A percentile compares a stretch with the other conserved stretches of the same genome.
Evolutionary conservation across 495 filamentous ascomycete genomes (phyloP).

Genomic region (Aspergillus egyptiacus): DNA sequence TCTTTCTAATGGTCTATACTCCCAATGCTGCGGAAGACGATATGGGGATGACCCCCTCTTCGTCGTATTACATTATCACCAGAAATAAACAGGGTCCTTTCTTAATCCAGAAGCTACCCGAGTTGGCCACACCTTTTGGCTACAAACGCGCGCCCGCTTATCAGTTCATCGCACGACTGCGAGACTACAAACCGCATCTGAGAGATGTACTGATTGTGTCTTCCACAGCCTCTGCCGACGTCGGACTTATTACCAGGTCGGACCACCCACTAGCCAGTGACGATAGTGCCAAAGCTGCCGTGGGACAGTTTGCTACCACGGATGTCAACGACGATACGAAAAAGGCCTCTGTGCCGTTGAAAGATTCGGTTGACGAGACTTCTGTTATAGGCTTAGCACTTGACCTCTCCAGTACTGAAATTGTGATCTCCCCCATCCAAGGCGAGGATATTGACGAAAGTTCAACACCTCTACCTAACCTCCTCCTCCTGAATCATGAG

Average conservation of each 20-base stretch:
- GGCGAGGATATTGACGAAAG: slow-evolving; percentile 65
- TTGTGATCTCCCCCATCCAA: slow-evolving; percentile 69
- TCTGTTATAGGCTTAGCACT: slow-evolving; percentile 73
- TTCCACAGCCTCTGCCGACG: slow-evolving; percentile 70
- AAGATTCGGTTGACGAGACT: slow-evolving; percentile 64
- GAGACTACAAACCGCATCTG: slow-evolving; percentile 70
- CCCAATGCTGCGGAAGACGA: slow-evolving; percentile 52
- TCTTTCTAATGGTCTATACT: slow-evolving; percentile 76
- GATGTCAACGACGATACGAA: slow-evolving; percentile 69
- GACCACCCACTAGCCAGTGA: slow-evolving; percentile 57
- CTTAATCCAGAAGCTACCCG: slow-evolving; percentile 63
- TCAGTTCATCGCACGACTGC: slow-evolving; percentile 68
- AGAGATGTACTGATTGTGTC: slow-evolving; percentile 74
- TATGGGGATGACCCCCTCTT: slow-evolving; percentile 45
- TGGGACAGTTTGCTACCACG: slow-evolving; percentile 65
- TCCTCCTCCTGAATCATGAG: slow-evolving; percentile 84
- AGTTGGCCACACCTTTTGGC: slow-evolving; percentile 65
- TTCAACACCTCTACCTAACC: slow-evolving; percentile 78
- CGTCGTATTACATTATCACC: slow-evolving; percentile 70
- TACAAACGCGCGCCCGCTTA: slow-evolving; percentile 61
- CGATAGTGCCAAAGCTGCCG: slow-evolving; percentile 52
- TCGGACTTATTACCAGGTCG: slow-evolving; percentile 71
- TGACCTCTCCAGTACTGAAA: slow-evolving; percentile 77
- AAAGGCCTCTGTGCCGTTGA: slow-evolving; percentile 71
- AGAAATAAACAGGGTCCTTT: slow-evolving; percentile 53